A percentile compares a stretch with the other conserved stretches of the same genome.
These are phyloP conservation scores for Sistotremastrum suecicum DNA, from an alignment of 768 basidiomycete species.

Conservation along the genomic window DNA sequence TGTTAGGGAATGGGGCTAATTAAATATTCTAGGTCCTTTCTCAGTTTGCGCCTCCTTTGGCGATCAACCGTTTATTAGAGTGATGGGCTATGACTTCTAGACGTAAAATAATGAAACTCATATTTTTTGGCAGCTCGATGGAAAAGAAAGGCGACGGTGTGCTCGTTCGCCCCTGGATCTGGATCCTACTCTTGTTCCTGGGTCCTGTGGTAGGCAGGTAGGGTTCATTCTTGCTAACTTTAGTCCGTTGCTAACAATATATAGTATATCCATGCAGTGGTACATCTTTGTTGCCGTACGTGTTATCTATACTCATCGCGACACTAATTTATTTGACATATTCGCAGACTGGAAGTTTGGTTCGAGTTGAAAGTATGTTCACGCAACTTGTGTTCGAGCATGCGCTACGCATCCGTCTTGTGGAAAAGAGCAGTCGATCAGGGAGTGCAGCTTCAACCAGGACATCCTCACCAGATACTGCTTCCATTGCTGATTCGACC, in stretches of 20 bases:
- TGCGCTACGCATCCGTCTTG: slow-evolving; percentile 44
- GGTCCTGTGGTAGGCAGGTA: slow-evolving; percentile 18
- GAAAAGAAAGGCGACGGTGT: slow-evolving; percentile 22
- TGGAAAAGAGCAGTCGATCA: slow-evolving; percentile 25
- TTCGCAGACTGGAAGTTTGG: slow-evolving; percentile 26
- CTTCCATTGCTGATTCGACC: slow-evolving; percentile 5
- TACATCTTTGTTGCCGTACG: slow-evolving; percentile 24
- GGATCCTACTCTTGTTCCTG: slow-evolving; percentile 23
- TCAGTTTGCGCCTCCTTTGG: slow-evolving; percentile 20
- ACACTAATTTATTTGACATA: slow-evolving; percentile 13
- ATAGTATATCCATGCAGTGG: slow-evolving; percentile 23
- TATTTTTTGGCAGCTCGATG: slow-evolving; percentile 18
- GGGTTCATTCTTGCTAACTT: background rate
- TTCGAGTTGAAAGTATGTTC: slow-evolving; percentile 36
- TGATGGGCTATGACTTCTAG: slow-evolving; percentile 7
- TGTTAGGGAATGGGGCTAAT: no score
- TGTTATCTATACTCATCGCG: slow-evolving; percentile 24
- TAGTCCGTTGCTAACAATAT: slow-evolving; percentile 9
- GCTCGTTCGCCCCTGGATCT: slow-evolving; percentile 33
- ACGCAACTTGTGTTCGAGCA: slow-evolving; percentile 43
- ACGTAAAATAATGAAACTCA: background rate
- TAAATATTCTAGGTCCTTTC: no score
- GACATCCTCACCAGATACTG: slow-evolving; percentile 13
- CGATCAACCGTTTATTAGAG: slow-evolving; percentile 26
- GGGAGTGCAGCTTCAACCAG: slow-evolving; percentile 9